phyloP scores from a whole-genome alignment of 768 basidiomycete genomes.

The Pisolithus orientalis region DNA sequence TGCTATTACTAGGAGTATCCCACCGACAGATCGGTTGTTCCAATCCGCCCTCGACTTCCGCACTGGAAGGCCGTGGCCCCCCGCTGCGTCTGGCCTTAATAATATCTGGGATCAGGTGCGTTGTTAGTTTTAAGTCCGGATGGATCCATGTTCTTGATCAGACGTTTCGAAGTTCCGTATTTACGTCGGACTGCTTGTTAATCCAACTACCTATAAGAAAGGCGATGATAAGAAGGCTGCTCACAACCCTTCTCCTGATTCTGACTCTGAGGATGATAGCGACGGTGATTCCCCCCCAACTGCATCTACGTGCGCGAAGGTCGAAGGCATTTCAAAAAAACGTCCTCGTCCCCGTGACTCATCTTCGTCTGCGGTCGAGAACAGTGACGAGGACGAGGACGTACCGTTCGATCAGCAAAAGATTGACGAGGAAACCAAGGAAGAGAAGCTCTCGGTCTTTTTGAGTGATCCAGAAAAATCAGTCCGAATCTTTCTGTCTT shows the following conservation, averaged over 20 bases:
- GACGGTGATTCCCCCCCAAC: conserved; percentile 8
- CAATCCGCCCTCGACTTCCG: conserved; percentile 57
- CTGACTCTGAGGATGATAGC: conserved; percentile 26
- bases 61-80: conserved; percentile 33
- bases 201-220: conserved; percentile 34
- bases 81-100: conserved; percentile 23
- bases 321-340: conserved; percentile 10
- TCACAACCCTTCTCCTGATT: conserved; percentile 30
- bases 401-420: conserved; percentile 32
- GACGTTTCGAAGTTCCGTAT: conserved; percentile 44
- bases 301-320: neutral
- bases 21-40: conserved; percentile 49
- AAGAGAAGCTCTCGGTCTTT: conserved; percentile 45
- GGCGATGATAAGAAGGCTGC: conserved; percentile 20
- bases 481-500: conserved; percentile 63
- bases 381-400: conserved; percentile 29
- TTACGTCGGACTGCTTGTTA: conserved; percentile 51
- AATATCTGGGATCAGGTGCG: conserved; percentile 63
- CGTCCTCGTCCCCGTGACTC: conserved; percentile 18
- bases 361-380: conserved; percentile 9
- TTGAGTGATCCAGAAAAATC: conserved; percentile 54
- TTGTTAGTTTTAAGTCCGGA: neutral
- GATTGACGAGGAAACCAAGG: conserved; percentile 29
- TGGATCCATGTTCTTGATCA: conserved; percentile 4
- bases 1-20: conserved; percentile 30